Evolutionary conservation across 768 basidiomycete species (phyloP), one percentile per base, ranked within the genome.

Genomic region (Suillus discolor): DNA sequence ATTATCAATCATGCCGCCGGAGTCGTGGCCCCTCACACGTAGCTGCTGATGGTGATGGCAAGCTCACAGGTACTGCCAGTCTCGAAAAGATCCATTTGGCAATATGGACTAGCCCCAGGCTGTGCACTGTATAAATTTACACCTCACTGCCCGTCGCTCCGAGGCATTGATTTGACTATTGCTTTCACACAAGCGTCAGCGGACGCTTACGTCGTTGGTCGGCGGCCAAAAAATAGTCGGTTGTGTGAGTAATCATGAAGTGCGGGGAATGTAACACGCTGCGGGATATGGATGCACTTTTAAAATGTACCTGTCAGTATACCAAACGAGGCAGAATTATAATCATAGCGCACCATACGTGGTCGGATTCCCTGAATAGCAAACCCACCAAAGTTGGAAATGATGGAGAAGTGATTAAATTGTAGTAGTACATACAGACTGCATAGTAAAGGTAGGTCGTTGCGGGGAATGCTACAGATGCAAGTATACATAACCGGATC

Each of bases 391-490:
- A 38, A 60, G 2, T 57, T 57, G 23, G 6, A 57, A 5, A 25
- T 16, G 8, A 57, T 38, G n/a, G 13, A 18, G 25, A 18, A 9
- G 12, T 12, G 39, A 59, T 39, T 28, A 25, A 59, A 59, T 42
- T 55, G 61, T 9, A 57, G 54, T 39, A 66, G 62, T 73, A 76
- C 76, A 75, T 47, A 39, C 34, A 47, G 57, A 41, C 8, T 59
- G 57, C 31, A 31, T 31, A 23, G 38, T 59, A 59, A 41, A 41
- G 5, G 16, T 41, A 28, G 7, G 25, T 60, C 25, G 59, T 67
- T 76, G 76, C 61, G 41, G 61, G 36, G 65, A 44, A 62, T 70
- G 31, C 41, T 76, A 78, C 75, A 76, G 62, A 73, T 78, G 76
- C 67, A 51, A 62, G 31, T 65, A 45, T 49, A 63, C 34, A 62